Evolutionary conservation across 2,329 filamentous ascomycete species (phyloP), one percentile per base, ranked within the genome.

Genomic region (Epichloe uncinata): DNA sequence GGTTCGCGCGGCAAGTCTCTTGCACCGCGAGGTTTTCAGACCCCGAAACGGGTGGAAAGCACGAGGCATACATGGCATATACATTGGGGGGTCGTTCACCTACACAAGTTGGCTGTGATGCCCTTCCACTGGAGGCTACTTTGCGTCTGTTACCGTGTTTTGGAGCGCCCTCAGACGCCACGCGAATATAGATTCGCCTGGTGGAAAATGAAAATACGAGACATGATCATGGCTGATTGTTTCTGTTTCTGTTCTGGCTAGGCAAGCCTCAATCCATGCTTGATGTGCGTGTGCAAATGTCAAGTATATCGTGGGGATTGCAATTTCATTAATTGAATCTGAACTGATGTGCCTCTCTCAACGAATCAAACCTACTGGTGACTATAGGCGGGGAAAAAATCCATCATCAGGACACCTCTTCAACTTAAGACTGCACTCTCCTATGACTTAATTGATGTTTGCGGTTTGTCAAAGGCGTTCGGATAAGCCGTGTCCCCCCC

Each of bases 1-100:
- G 9, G 53, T 22, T 59, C 49, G 56, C 26, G 12, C 16, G 16
- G n/a, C 30, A 11, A 30, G 30, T 30, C 30, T 30, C 30, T 30
- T 30, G 30, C 30, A 30, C 30, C 30, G 3, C 4, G 30, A 30
- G 8, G 9, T 30, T 11, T 9, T 30, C 8, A 30, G 9, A 30
- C 30, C 30, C 30, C 8, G 1, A 30, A 30, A 11, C 30, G 30
- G 30, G 9, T 9, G 26, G 26, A 9, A 8, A 8, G 30, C 26
- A 30, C 26, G n/a, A 18, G 37, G n/a, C n/a, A n/a, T 16, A 26
- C 43, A 26, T 37, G 34, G 34, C 6, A 30, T 30, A 11, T 30
- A 11, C 30, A 11, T 30, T 30, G 26, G 26, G 26, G 26, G 1
- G 8, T 11, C 9, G 3, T 30, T 30, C 26, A 30, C 8, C 26